Evolutionary conservation across 495 filamentous ascomycete genomes (phyloP), one percentile per base, ranked within the genome.

Genomic region (Tetracladium marchalianum): DNA sequence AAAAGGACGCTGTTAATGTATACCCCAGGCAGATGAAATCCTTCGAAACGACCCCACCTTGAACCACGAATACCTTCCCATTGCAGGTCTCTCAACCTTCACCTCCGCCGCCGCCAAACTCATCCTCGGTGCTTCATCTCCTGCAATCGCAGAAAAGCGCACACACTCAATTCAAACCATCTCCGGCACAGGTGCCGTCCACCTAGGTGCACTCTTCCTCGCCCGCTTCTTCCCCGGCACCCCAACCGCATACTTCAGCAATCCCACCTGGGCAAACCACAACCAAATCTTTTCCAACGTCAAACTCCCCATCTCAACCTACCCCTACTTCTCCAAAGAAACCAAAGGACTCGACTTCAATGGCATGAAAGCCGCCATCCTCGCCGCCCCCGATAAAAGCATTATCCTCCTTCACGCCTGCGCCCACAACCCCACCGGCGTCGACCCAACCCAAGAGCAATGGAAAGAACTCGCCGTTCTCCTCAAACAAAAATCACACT

Each of bases 41-140:
- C 70, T 97, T 37, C 83, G 81, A 57, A 84, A 81, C 56, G 90
- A 96, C 61, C 90, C 93, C 50, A 73, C 81, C 41, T 68, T 94
- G 43, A 95, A 99, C 70, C 89, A 97, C 72, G 92, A 99, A 77
- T 99, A 97, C 63, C 86, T 95, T 47, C 90, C 93, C 40, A 99
- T 99, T 62, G 84, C 89, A 46, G 92, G 92, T 50, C 74, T 97
- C 38, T 64, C 80, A 35, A 75, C 78, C 8, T 90, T 95, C 66
- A 95, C 87, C 40, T 73, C 76, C 48, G 90, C 90, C 49, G 87
- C 92, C 3, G 86, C 90, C 62, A 89, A 87, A 65, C 72, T 99
- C 43, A 83, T 96, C 35, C 77, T 97, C 7, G 89, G 90, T 24
- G 66, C 72, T 31, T 76, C 83, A 43, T 88, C 85, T 43, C 81